Percentiles rank a stretch among this genome's conserved stretches.
phyloP scores from a whole-genome alignment of 2,329 filamentous ascomycete genomes.

The Aspergillus brunneoviolaceus region DNA sequence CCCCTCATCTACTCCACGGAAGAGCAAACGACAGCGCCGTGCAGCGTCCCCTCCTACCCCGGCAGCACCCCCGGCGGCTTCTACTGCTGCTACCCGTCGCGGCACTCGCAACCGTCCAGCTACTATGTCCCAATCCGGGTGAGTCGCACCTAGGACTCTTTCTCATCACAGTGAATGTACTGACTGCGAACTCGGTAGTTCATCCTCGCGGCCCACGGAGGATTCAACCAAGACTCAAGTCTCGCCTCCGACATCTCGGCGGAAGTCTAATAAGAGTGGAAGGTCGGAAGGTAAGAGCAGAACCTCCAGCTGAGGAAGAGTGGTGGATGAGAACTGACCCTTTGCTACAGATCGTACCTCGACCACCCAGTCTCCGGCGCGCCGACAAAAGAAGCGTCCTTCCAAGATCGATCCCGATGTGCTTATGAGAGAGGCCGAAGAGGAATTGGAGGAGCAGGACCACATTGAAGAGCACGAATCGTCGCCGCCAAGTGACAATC shows the following conservation, averaged over 20 bases:
- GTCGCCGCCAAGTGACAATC: constrained; percentile 62
- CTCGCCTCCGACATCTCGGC: constrained; percentile 64
- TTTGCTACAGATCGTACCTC: constrained; percentile 33
- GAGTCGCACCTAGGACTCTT: constrained; percentile 20
- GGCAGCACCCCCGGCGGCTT: constrained; percentile 24
- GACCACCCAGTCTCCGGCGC: constrained; percentile 36
- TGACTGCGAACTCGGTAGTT: constrained; percentile 45
- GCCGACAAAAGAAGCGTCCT: constrained; percentile 55
- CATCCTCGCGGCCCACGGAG: constrained; percentile 64
- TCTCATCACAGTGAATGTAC: constrained; percentile 10
- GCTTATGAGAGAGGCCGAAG: constrained; percentile 69
- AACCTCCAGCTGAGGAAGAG: background rate
- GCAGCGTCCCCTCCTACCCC: constrained; percentile 48
- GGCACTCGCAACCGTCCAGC: constrained; percentile 34
- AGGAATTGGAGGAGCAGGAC: constrained; percentile 44
- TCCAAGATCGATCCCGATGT: constrained; percentile 62
- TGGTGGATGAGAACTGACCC: constrained; percentile 5
- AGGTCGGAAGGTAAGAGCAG: constrained; percentile 55
- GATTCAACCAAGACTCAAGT: constrained; percentile 56
- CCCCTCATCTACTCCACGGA: constrained; percentile 48
- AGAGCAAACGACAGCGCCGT: constrained; percentile 71
- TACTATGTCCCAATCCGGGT: constrained; percentile 45
- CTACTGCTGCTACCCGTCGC: constrained; percentile 44
- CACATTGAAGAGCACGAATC: constrained; percentile 55
- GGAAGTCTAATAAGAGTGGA: constrained; percentile 72